phyloP scores from a whole-genome alignment of 129 eudicot species.

The Cynara cardunculus region DNA sequence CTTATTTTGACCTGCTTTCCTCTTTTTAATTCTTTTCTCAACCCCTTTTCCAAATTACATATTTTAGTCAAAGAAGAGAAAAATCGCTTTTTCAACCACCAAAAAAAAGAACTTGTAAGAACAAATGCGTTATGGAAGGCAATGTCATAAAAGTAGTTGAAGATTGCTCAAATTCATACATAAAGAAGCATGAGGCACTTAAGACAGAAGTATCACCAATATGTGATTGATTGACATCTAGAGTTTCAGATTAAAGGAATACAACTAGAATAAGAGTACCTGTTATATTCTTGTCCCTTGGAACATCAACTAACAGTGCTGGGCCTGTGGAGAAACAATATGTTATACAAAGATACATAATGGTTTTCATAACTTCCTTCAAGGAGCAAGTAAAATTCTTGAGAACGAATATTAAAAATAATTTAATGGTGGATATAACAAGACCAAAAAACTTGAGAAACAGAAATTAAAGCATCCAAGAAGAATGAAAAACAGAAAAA shows the following conservation, averaged over 20 bases:
- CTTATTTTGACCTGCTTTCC: neutral
- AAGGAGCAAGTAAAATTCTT: neutral
- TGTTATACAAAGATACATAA: neutral
- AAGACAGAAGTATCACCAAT: neutral
- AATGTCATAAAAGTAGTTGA: neutral
- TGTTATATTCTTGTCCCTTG: slow-evolving; percentile 56
- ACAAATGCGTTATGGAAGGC: too few relatives aligned
- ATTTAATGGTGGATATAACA: neutral
- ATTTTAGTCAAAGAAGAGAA: neutral
- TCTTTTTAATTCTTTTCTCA: neutral
- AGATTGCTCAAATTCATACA: neutral
- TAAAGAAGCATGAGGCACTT: neutral
- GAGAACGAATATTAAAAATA: neutral
- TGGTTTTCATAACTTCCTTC: neutral
- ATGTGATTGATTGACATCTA: neutral
- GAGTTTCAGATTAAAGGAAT: neutral
- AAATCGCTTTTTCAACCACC: neutral
- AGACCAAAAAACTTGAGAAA: neutral
- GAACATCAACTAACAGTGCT: slow-evolving; percentile 55
- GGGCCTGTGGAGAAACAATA: slow-evolving; percentile 40
- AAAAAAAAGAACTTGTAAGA: neutral
- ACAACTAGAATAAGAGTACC: slow-evolving; percentile 29
- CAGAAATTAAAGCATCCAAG: neutral
- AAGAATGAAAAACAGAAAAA: neutral
- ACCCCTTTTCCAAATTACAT: neutral